Conservation (phyloP, 2,329 filamentous ascomycete species). For the Corinectria fuckeliana region DNA sequence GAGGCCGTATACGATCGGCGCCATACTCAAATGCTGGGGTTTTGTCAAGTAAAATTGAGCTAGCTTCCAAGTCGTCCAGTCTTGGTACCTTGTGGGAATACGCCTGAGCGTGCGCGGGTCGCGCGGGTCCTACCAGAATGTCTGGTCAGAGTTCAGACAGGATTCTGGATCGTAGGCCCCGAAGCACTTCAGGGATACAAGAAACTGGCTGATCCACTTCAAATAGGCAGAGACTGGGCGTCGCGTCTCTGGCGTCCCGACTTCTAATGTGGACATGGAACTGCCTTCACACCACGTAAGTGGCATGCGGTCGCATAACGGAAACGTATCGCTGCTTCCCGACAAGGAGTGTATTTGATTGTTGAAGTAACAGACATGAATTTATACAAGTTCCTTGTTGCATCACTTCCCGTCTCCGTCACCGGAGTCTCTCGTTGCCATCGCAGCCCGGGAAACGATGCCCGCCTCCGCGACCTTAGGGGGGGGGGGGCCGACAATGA, state of each 20-base stretch:
- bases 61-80: constrained; percentile 5
- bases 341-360: neutral
- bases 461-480: constrained; percentile 13
- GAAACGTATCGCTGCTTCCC: neutral
- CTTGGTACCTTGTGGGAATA: constrained; percentile 5
- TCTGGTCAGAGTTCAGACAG: constrained; percentile 5
- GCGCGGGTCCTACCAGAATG: constrained; percentile 9
- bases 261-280: constrained; percentile 11
- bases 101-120: constrained; percentile 9
- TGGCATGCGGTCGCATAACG: neutral
- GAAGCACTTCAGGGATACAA: constrained; percentile 15
- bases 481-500: constrained; percentile 1
- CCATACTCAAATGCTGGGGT: constrained; percentile 12
- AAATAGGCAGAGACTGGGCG: constrained; percentile 13
- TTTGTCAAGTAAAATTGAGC: constrained; percentile 11
- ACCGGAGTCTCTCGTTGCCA: neutral
- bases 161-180: constrained; percentile 5
- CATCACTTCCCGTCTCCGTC: constrained; percentile 12
- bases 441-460: neutral
- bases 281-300: constrained; percentile 1
- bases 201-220: constrained; percentile 19
- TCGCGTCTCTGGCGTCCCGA: constrained; percentile 3
- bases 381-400: neutral
- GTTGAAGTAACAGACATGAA: neutral
- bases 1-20: constrained; percentile 5